phyloP scores from a whole-genome alignment of 129 eudicot species.

The Logfia minima region DNA sequence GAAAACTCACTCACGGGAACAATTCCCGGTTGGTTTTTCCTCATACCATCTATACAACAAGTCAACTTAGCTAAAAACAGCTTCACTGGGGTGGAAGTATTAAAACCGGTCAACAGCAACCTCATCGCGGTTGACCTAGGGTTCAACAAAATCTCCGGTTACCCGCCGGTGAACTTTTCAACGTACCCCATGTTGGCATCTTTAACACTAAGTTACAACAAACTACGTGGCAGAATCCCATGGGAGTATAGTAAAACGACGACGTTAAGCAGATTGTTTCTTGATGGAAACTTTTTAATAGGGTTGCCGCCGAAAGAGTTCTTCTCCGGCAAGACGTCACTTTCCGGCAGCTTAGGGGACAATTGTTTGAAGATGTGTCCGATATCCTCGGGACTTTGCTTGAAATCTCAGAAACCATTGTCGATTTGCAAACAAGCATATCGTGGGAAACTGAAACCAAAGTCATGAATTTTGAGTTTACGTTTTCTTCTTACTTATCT shows the following conservation, averaged over 20 bases:
- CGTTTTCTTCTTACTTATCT: slow-evolving; percentile 14
- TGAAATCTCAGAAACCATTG: slow-evolving; percentile 77
- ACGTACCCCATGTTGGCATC: slow-evolving; percentile 59
- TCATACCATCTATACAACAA: slow-evolving; percentile 67
- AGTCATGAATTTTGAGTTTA: slow-evolving; percentile 42
- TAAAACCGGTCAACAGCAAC: slow-evolving; percentile 49
- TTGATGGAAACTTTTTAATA: slow-evolving; percentile 86
- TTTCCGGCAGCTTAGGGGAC: slow-evolving; percentile 89
- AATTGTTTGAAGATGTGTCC: slow-evolving; percentile 78
- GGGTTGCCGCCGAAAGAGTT: slow-evolving; percentile 75
- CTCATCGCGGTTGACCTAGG: slow-evolving; percentile 84
- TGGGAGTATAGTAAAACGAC: slow-evolving; percentile 52
- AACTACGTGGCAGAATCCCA: slow-evolving; percentile 78
- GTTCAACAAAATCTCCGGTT: slow-evolving; percentile 58
- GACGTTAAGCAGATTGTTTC: slow-evolving; percentile 55
- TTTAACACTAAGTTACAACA: slow-evolving; percentile 67
- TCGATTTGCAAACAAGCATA: slow-evolving; percentile 75
- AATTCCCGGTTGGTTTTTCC: slow-evolving; percentile 61
- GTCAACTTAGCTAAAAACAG: slow-evolving; percentile 67
- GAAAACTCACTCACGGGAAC: slow-evolving; percentile 68
- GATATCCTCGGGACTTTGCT: slow-evolving; percentile 61
- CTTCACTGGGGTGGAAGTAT: slow-evolving; percentile 57
- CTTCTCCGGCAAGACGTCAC: slow-evolving; percentile 44
- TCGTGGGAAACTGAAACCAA: slow-evolving; percentile 79
- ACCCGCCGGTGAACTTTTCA: slow-evolving; percentile 55